phyloP scores from a whole-genome alignment of 306 rosid genomes.

The Notholithocarpus densiflorus region DNA sequence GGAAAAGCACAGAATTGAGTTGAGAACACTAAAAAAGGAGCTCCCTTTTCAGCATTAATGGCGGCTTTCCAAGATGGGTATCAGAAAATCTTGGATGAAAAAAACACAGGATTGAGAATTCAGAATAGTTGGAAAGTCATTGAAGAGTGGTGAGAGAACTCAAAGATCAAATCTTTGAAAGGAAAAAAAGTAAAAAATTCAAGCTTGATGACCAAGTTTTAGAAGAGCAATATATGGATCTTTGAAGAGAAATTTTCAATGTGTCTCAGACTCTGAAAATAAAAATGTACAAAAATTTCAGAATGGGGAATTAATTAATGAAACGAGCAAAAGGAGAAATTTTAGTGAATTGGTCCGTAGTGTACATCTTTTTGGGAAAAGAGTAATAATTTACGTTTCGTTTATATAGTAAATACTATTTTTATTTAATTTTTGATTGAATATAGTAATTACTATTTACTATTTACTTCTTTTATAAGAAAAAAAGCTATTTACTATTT shows the following conservation, averaged over 20 bases:
- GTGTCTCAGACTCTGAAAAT: too few species aligned
- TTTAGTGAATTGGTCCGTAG: too few species aligned
- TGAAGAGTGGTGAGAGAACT: not conserved
- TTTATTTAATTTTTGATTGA: too few species aligned
- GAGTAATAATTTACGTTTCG: too few species aligned
- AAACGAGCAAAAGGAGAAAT: too few species aligned
- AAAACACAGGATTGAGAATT: not conserved
- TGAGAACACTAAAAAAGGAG: conserved; percentile 17
- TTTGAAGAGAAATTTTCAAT: not conserved
- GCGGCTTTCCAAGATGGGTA: conserved; percentile 15
- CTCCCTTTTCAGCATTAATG: conserved; percentile 21
- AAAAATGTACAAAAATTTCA: not conserved
- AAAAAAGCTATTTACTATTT: too few species aligned
- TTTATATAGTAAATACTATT: too few species aligned
- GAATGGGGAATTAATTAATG: not conserved
- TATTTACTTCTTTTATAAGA: too few species aligned
- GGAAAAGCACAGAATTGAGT: not conserved
- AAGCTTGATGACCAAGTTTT: conserved; percentile 10
- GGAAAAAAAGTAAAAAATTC: not conserved
- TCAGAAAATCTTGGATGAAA: not conserved
- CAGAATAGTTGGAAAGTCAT: not conserved
- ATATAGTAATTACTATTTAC: too few species aligned
- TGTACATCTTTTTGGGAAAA: too few species aligned
- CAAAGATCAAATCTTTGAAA: not conserved
- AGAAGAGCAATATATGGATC: not conserved